Percentiles rank a stretch among this genome's conserved stretches.
Evolutionary conservation across 2,329 filamentous ascomycete species (phyloP).

Genomic region (Colletotrichum theobromicola): DNA sequence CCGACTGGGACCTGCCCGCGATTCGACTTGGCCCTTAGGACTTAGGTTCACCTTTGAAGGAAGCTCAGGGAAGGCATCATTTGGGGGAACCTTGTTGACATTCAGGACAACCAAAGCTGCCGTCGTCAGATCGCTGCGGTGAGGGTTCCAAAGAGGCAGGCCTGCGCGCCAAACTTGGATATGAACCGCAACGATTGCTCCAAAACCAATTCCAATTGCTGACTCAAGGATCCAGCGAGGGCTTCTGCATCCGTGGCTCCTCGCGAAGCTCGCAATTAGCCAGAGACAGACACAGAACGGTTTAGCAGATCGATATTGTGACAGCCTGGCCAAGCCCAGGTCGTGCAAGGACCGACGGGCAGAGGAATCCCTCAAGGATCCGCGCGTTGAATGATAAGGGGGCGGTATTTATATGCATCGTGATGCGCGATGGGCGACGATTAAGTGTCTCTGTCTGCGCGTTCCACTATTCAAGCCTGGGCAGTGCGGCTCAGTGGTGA

Average conservation of each 20-base stretch:
- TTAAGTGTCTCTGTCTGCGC: not conserved
- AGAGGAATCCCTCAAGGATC: not conserved
- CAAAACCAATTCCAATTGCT: not conserved
- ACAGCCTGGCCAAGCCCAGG: not conserved
- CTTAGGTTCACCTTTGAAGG: not conserved
- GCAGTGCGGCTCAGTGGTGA: not conserved
- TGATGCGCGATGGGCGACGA: not conserved
- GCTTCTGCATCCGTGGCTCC: not conserved
- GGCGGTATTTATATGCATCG: not conserved
- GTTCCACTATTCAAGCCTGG: not conserved
- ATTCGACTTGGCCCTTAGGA: not conserved
- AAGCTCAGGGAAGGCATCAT: conserved; percentile 3
- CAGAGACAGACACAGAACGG: not conserved
- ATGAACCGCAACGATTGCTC: not conserved
- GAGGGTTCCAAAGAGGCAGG: not conserved
- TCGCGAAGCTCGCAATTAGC: not conserved
- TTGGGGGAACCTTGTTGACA: conserved; percentile 1
- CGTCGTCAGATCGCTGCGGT: not conserved
- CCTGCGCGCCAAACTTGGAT: not conserved
- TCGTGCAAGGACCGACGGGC: not conserved
- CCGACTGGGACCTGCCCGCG: conserved; percentile 1
- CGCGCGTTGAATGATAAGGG: not conserved
- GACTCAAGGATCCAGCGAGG: not conserved
- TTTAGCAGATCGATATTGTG: not conserved
- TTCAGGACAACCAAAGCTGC: not conserved